Base-by-base conservation (phyloP, 306 rosid species). In the Sicyos edulis region DNA sequence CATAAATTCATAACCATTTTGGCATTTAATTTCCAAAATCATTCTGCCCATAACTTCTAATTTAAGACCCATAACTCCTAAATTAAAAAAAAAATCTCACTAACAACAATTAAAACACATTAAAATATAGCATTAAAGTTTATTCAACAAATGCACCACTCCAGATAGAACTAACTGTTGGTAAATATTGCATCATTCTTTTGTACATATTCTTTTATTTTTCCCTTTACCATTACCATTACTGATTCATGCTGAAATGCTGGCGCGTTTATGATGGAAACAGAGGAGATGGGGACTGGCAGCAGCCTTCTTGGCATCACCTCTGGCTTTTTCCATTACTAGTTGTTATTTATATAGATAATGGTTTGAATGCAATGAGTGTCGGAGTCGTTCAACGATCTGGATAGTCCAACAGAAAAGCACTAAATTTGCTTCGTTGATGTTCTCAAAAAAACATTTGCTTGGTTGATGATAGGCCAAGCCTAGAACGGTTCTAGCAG, bases 261-360 rank as follows among this genome's bases (percentile, higher is more conserved):
- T 58, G 9, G 45, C 42, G 58, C n/a, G n/a, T 67, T 60, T 29
- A 29, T 29, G 32, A 29, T 29, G 32, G n/a, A 29, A 29, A 29
- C 98, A 92, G 98, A 88, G 70, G 98, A 92, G 76, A 91, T 92
- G 37, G 98, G 96, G 34, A 88, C 88, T 77, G 57, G n/a, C 91
- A 9, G 98, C 98, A 6, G 96, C 98, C 10, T 92, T 92, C 84
- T 83, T 92, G 80, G 86, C 88, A 74, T 92, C 96, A 32, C 92
- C 91, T 0, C 75, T 92, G 86, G 92, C 98, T 56, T 89, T 96
- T 7, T 96, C 96, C 40, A 90, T 92, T 71, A 92, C 98, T 0
- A 10, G 79, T 92, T 16, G 80, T 90, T 24, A 68, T 90, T 32
- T 92, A 92, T 4, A 96, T 88, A 0, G 98, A 92, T 81, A 92